Evolutionary conservation across 2,329 filamentous ascomycete genomes (phyloP).

Genomic region (Paradendryphiella salina): DNA sequence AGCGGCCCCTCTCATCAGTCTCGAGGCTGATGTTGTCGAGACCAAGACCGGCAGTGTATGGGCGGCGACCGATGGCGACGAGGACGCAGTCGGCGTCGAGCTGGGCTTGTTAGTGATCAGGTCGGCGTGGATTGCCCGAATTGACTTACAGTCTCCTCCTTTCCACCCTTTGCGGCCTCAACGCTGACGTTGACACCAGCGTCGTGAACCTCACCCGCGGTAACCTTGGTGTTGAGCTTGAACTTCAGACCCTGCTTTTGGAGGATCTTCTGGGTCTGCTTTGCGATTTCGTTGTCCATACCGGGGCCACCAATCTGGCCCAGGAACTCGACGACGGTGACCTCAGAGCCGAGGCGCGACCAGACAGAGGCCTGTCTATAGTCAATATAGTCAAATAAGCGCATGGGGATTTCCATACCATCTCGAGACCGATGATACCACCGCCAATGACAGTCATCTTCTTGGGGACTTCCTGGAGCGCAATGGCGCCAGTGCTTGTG

Average conservation of each 20-base stretch:
- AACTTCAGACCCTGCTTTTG: slow-evolving; percentile 98
- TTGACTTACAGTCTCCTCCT: slow-evolving; percentile 77
- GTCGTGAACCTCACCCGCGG: slow-evolving; percentile 77
- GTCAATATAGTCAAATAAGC: slow-evolving; percentile 26
- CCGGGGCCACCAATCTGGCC: slow-evolving; percentile 95
- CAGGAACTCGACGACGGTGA: slow-evolving; percentile 96
- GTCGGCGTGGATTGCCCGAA: neutral
- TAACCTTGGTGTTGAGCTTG: slow-evolving; percentile 96
- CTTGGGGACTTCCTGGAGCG: slow-evolving; percentile 87
- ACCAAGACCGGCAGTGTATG: slow-evolving; percentile 88
- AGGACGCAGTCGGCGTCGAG: slow-evolving; percentile 94
- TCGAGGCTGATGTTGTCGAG: slow-evolving; percentile 93
- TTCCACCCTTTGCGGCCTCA: slow-evolving; percentile 94
- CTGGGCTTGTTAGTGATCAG: slow-evolving; percentile 51
- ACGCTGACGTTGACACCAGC: slow-evolving; percentile 79
- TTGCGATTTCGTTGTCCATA: slow-evolving; percentile 94
- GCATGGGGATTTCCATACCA: slow-evolving; percentile 60
- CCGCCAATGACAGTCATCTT: slow-evolving; percentile 97
- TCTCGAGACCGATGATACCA: slow-evolving; percentile 98
- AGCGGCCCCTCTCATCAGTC: slow-evolving; percentile 86
- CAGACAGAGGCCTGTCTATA: slow-evolving; percentile 74
- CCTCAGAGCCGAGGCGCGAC: slow-evolving; percentile 89
- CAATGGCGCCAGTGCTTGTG: slow-evolving; percentile 92
- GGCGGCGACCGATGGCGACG: slow-evolving; percentile 92
- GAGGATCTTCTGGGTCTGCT: slow-evolving; percentile 87